Evolutionary conservation across 2,329 filamentous ascomycete species (phyloP), one percentile per base, ranked within the genome.

Genomic region (Calycina herbarum): DNA sequence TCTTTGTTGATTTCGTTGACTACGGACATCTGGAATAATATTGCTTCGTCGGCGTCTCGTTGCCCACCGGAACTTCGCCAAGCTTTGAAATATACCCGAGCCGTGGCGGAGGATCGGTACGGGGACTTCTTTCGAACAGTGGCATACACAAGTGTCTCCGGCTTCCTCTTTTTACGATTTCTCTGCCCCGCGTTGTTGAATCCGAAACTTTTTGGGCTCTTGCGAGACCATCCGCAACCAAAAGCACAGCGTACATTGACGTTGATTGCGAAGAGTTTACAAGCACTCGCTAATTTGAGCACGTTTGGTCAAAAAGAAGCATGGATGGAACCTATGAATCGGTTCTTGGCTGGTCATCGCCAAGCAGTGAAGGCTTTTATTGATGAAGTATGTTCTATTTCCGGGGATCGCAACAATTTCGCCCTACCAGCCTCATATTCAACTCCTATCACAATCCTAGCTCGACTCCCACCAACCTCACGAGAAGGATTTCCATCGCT

Each of bases 281-380:
- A 97, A 78, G 94, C 93, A 17, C 83, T 98, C 66, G 93, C 93
- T 20, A 97, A 97, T 76, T 84, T 97, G 78, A 92, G 92, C 1
- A 93, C 88, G 0, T 97, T 97, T 75, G 94, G 94, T 51, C 94
- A 91, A 75, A 96, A 97, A 76, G 94, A 98, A 77, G 88, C 90
- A n/a, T 98, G 93, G 93, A 97, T 98, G 94, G 94, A 97, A 79
- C 93, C 93, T 0, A 98, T 98, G 94, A 98, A 97, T 75, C 86
- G 86, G 56, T 97, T 97, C 73, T 81, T 98, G 45, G 84, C 83
- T 8, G 82, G 86, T 1, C 89, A 96, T 73, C 87, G 93, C 24
- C 85, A 89, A 72, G 86, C 91, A 48, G 93, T 97, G 78, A 96
- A 94, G 76, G 85, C 89, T 58, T 97, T 94, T 72, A 90, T 97